These are phyloP conservation scores for Chlorella sp. DNA, from an alignment of 139 green algal genomes.

Conservation along the genomic window DNA sequence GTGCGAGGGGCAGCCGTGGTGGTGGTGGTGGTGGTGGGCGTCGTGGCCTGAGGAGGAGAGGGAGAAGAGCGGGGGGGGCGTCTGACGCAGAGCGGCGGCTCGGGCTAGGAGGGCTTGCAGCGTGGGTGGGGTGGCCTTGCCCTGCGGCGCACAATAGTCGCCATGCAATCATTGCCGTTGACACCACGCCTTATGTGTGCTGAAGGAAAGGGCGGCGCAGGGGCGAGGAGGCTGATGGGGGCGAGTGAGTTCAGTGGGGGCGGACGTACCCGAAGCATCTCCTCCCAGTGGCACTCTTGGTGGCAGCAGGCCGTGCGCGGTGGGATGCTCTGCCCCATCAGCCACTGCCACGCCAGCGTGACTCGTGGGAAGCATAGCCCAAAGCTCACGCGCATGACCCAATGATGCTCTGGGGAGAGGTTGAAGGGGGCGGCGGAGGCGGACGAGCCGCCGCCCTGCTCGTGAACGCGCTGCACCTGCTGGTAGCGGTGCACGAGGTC, in stretches of 20 bases:
- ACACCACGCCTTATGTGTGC: neutral
- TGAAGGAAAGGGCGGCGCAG: neutral
- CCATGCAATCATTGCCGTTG: neutral
- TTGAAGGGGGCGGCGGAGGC: too few relatives aligned
- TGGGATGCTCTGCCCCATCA: neutral
- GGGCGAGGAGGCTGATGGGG: neutral
- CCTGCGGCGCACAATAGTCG: neutral
- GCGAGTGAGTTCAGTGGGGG: neutral
- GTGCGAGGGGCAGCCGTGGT: neutral
- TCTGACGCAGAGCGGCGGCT: neutral
- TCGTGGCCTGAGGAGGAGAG: too few relatives aligned
- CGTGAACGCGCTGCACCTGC: too few relatives aligned
- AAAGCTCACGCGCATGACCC: neutral
- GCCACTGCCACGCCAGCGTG: neutral
- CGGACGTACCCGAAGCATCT: neutral
- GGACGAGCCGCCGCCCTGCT: too few relatives aligned
- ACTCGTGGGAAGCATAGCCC: neutral
- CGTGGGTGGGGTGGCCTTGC: neutral
- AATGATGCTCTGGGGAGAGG: neutral
- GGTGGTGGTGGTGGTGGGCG: neutral
- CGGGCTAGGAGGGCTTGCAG: neutral
- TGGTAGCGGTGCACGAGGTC: conserved; percentile 6
- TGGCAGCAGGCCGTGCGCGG: conserved; percentile 1
- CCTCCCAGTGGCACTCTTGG: conserved; percentile 10
- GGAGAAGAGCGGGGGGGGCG: too few relatives aligned